Evolutionary conservation across 2,329 filamentous ascomycete species (phyloP).

Genomic region (Xylaria polymorpha): DNA sequence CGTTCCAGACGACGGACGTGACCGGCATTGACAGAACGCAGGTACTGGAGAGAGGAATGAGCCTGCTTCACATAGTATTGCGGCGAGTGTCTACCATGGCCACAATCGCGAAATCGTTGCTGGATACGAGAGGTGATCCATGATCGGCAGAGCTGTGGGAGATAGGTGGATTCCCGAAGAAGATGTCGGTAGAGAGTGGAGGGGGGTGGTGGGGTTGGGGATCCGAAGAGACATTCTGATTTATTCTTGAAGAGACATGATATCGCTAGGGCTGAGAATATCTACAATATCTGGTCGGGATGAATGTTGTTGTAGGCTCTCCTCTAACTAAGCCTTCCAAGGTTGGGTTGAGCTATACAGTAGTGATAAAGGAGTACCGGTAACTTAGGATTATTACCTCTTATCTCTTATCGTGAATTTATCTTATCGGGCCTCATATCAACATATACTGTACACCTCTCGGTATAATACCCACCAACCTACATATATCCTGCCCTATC

Average conservation of each 20-base stretch:
- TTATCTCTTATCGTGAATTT: background rate
- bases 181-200: conserved; percentile 68
- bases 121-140: conserved; percentile 59
- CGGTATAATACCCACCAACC: too few relatives aligned
- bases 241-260: background rate
- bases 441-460: background rate
- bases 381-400: too few relatives aligned
- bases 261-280: background rate
- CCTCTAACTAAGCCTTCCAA: too few relatives aligned
- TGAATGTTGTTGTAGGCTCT: too few relatives aligned
- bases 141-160: conserved; percentile 63
- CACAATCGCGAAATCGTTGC: conserved; percentile 59
- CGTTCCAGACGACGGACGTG: conserved; percentile 59
- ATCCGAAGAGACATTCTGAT: conserved; percentile 52
- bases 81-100: conserved; percentile 40
- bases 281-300: background rate
- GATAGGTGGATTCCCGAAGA: conserved; percentile 70
- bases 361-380: too few relatives aligned
- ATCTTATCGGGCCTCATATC: background rate
- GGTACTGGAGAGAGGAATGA: conserved; percentile 56
- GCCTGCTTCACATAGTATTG: conserved; percentile 55
- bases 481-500: background rate
- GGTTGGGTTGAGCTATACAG: too few relatives aligned
- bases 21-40: conserved; percentile 67
- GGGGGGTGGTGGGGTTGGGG: conserved; percentile 48